These are phyloP conservation scores for Coemansia sp. DNA, from an alignment of 192 early-diverging fungal species.

Conservation along the genomic window DNA sequence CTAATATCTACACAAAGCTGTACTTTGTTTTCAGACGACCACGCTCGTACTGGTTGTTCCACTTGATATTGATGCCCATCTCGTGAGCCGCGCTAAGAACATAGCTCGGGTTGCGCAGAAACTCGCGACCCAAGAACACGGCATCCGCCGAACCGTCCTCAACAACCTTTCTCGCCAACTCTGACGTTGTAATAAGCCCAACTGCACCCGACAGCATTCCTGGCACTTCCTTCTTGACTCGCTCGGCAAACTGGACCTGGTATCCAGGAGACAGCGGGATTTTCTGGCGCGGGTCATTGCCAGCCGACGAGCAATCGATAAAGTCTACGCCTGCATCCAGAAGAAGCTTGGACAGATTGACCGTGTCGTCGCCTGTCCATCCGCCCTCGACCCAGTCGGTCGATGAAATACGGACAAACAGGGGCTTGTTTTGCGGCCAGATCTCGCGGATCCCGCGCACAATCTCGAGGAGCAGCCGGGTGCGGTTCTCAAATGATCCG, in stretches of 20 bases:
- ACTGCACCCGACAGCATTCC: constrained; percentile 66
- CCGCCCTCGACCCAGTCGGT: constrained; percentile 70
- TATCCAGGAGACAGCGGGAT: constrained; percentile 57
- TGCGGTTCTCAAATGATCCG: constrained; percentile 86
- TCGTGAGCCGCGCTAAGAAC: constrained; percentile 64
- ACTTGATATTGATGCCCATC: constrained; percentile 62
- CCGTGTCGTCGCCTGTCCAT: constrained; percentile 74
- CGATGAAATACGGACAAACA: constrained; percentile 80
- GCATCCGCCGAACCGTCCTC: constrained; percentile 66
- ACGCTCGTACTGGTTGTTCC: constrained; percentile 60
- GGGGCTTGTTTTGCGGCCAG: constrained; percentile 79
- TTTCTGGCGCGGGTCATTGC: constrained; percentile 58
- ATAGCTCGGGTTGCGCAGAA: constrained; percentile 70
- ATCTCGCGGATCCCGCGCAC: constrained; percentile 60
- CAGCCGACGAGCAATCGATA: constrained; percentile 78
- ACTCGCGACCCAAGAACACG: constrained; percentile 67
- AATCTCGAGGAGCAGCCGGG: constrained; percentile 72
- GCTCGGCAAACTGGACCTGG: constrained; percentile 71
- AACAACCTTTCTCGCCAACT: constrained; percentile 72
- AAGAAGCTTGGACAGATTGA: constrained; percentile 62
- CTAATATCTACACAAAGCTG: constrained; percentile 20
- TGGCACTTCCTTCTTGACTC: constrained; percentile 60
- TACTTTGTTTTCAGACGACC: constrained; percentile 29
- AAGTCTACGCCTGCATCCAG: constrained; percentile 75
- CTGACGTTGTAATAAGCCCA: constrained; percentile 64